phyloP scores from a whole-genome alignment of 2,329 filamentous ascomycete species.

The Fusarium marasasianum region DNA sequence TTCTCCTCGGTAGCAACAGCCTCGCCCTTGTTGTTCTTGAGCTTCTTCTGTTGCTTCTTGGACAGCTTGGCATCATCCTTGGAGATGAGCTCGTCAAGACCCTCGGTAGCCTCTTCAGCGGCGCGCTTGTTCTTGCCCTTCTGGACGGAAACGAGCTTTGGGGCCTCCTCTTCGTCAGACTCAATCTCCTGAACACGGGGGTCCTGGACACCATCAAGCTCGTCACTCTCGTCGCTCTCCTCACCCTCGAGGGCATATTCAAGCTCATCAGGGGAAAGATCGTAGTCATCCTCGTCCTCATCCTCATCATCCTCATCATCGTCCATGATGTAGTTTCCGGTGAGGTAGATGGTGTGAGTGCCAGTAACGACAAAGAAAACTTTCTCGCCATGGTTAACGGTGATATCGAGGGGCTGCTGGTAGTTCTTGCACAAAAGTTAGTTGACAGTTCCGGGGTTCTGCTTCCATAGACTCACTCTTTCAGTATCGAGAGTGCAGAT shows the following conservation, averaged over 20 bases:
- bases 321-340: conserved; percentile 92
- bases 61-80: conserved; percentile 82
- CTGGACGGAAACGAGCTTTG: conserved; percentile 66
- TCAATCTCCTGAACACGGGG: conserved; percentile 87
- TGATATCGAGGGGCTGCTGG: conserved; percentile 95
- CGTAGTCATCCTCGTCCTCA: conserved; percentile 79
- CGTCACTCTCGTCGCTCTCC: conserved; percentile 77
- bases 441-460: not conserved
- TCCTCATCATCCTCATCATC: conserved; percentile 71
- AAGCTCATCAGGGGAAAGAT: conserved; percentile 82
- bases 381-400: conserved; percentile 85
- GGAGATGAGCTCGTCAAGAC: conserved; percentile 85
- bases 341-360: conserved; percentile 90
- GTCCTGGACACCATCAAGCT: conserved; percentile 80
- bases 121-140: conserved; percentile 95
- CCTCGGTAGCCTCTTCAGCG: conserved; percentile 75
- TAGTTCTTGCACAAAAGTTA: conserved; percentile 71
- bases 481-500: conserved; percentile 95
- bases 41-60: conserved; percentile 98
- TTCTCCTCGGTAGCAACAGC: conserved; percentile 71
- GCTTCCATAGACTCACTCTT: conserved; percentile 68
- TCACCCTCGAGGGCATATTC: conserved; percentile 77
- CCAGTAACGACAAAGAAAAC: conserved; percentile 93
- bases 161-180: conserved; percentile 75
- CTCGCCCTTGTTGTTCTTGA: conserved; percentile 98